Conservation (phyloP, 768 basidiomycete genomes). For the Mycena kentingensis region DNA sequence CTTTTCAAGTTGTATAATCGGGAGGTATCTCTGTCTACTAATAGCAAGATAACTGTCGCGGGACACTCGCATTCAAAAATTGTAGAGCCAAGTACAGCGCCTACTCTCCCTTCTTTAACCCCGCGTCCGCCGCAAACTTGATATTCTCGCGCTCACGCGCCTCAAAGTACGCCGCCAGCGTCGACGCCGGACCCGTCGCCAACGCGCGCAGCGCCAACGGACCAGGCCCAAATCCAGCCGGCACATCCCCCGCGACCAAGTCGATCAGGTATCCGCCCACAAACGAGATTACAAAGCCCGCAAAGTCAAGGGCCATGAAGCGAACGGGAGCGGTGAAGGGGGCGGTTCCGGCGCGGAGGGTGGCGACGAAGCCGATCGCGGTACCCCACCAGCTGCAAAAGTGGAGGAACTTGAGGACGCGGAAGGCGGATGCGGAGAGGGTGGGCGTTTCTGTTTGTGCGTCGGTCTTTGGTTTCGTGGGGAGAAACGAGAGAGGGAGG, state of each 20-base stretch:
- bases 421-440: conserved; percentile 1
- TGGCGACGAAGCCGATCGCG: not conserved
- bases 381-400: conserved; percentile 10
- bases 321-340: not conserved
- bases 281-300: not conserved
- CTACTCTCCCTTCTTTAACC: not conserved
- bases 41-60: too few species aligned
- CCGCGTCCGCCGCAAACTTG: not conserved
- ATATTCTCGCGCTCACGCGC: conserved; percentile 1
- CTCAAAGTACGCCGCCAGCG: conserved; percentile 15
- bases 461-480: not conserved
- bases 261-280: conserved; percentile 10
- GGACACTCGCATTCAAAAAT: too few species aligned
- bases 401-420: conserved; percentile 11
- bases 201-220: not conserved
- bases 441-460: not conserved
- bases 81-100: too few species aligned
- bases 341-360: not conserved
- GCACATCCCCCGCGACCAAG: not conserved
- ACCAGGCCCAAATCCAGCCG: not conserved
- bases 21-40: too few species aligned
- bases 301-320: conserved; percentile 15
- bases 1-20: too few species aligned
- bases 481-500: conserved; percentile 12
- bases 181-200: conserved; percentile 4